A percentile compares a stretch with the other conserved stretches of the same genome.
Conservation (phyloP, 2,329 filamentous ascomycete genomes). For the Colletotrichum ledebouriae region DNA sequence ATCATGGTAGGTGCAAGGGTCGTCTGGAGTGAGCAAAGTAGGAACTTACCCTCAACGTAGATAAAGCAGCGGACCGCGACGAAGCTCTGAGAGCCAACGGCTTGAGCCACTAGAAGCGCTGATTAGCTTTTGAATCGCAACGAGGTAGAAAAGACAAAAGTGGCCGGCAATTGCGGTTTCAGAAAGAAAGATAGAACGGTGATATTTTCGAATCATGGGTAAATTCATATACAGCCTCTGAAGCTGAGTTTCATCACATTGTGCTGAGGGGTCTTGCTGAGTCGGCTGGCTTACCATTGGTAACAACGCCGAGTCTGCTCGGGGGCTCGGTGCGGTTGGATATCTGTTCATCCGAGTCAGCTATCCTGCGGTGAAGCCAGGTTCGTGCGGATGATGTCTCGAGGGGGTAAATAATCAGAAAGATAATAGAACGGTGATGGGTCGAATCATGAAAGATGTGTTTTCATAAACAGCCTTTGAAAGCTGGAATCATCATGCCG, state of each 20-base stretch:
- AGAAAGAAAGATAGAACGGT: slow-evolving; percentile 49
- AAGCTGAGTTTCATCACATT: slow-evolving; percentile 54
- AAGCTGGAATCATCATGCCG: slow-evolving; percentile 54
- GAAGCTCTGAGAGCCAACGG: no score
- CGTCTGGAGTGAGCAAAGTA: background rate
- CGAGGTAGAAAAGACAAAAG: background rate
- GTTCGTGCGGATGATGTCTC: no score
- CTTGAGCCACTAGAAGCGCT: no score
- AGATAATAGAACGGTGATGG: slow-evolving; percentile 51
- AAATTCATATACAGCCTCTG: slow-evolving; percentile 64
- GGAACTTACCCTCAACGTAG: background rate
- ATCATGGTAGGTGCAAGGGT: slow-evolving; percentile 47
- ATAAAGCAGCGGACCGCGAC: no score
- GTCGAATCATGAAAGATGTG: slow-evolving; percentile 53
- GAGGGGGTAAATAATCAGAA: slow-evolving; percentile 23
- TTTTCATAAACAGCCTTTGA: slow-evolving; percentile 64
- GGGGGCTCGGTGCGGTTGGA: background rate
- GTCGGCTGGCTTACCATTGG: no score
- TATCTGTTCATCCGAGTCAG: slow-evolving; percentile 49
- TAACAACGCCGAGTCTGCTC: no score
- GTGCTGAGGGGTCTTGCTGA: background rate
- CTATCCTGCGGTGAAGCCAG: no score
- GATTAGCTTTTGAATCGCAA: background rate
- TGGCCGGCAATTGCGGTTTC: background rate
- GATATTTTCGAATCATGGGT: slow-evolving; percentile 54